phyloP scores from a whole-genome alignment of 805 yeast genomes.

The Sugiyamaella marilandica region DNA sequence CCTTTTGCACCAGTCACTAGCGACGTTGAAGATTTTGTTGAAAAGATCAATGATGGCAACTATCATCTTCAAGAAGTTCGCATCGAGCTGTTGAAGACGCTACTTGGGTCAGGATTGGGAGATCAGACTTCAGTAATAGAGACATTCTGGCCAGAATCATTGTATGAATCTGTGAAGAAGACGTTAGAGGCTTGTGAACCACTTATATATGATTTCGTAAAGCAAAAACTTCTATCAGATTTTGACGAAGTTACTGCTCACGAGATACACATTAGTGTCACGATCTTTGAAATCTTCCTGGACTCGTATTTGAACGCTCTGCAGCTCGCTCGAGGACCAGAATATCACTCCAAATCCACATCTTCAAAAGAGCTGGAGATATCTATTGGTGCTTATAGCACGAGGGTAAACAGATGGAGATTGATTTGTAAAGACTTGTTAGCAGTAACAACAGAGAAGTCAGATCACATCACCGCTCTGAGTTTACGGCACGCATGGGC shows the following conservation, averaged over 20 bases:
- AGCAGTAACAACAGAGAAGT: background rate
- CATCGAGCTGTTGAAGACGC: slow-evolving; percentile 27
- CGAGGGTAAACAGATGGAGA: slow-evolving; percentile 20
- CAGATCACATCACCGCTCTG: background rate
- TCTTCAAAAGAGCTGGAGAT: slow-evolving; percentile 15
- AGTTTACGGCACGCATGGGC: slow-evolving; percentile 47
- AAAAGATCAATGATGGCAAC: slow-evolving; percentile 25
- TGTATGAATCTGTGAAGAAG: slow-evolving; percentile 35
- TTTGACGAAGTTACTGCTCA: background rate
- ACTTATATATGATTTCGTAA: slow-evolving; percentile 15
- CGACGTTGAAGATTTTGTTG: slow-evolving; percentile 27
- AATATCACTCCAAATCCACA: slow-evolving; percentile 9
- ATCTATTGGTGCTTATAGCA: background rate
- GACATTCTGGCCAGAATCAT: slow-evolving; percentile 37
- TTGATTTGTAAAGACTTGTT: slow-evolving; percentile 16
- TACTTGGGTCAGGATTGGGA: slow-evolving; percentile 13
- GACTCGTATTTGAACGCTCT: slow-evolving; percentile 18
- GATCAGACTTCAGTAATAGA: slow-evolving; percentile 34
- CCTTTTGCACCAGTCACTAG: slow-evolving; percentile 15
- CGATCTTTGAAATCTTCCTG: slow-evolving; percentile 22
- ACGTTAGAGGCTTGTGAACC: slow-evolving; percentile 26
- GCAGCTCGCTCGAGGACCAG: slow-evolving; percentile 7
- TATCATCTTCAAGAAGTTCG: slow-evolving; percentile 40
- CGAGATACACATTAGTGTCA: background rate
- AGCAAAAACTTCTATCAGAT: slow-evolving; percentile 3